A percentile compares a stretch with the other conserved stretches of the same genome.
These are phyloP conservation scores for Tanacetum coccineum DNA, from an alignment of 129 eudicot species.

Conservation along the genomic window DNA sequence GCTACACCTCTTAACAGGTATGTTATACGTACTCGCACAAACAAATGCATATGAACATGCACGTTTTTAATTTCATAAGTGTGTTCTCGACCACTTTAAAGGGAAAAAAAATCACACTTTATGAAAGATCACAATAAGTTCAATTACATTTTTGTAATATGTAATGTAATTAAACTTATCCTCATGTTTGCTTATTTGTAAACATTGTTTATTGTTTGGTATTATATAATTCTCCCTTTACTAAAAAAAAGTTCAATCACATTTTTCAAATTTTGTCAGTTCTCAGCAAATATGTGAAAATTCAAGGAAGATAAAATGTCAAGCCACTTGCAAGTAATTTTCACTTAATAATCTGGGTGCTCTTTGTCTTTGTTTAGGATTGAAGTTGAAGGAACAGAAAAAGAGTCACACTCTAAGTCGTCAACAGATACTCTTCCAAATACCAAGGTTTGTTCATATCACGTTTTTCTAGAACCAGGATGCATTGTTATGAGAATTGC, in stretches of 20 bases:
- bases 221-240: no score
- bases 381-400: slow-evolving; percentile 33
- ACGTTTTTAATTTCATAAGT: neutral
- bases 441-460: slow-evolving; percentile 42
- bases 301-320: no score
- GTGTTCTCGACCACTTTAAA: neutral
- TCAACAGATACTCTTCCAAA: slow-evolving; percentile 36
- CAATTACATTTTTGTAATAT: no score
- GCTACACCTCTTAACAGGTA: neutral
- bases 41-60: neutral
- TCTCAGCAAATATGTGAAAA: no score
- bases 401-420: slow-evolving; percentile 25
- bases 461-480: neutral
- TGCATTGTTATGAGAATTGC: neutral
- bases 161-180: no score
- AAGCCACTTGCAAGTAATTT: no score
- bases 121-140: no score
- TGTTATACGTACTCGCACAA: neutral
- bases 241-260: no score
- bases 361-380: slow-evolving; percentile 22
- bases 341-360: neutral
- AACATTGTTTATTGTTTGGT: no score
- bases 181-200: no score
- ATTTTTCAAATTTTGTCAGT: no score
- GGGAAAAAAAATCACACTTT: no score